Base-by-base conservation (phyloP, 2,329 filamentous ascomycete species). In the Septoria linicola region DNA sequence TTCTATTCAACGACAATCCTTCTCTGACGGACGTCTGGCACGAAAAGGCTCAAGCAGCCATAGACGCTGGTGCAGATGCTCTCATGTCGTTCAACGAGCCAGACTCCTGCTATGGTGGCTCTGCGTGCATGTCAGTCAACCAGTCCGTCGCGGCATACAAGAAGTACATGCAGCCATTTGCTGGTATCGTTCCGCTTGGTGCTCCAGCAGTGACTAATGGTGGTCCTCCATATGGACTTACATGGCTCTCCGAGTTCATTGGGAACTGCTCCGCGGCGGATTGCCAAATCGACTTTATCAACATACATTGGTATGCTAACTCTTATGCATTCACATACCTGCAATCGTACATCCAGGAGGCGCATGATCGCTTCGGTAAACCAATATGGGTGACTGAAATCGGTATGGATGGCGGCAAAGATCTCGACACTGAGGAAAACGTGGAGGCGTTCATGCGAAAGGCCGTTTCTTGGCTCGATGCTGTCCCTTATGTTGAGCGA, bases 31-130 rank as follows among this genome's bases (percentile, higher is more conserved):
- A 21, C 32, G 31, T 51, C n/a, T 66, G 63, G 63, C 32, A 51
- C 8, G 21, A 43, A 11, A 54, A 54, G 25, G 63, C 57, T 14
- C 53, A 60, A 34, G 27, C 53, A 11, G 61, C 63, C 8, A 59
- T 65, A 31, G 40, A 59, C 21, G 34, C 50, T 25, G 60, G 60
- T 42, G 71, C 77, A 56, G 78, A 74, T 57, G 73, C 76, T 57
- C 66, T 87, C 42, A 74, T 87, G 61, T 75, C 76, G 67, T 86
- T 86, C 78, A 88, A 88, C 74, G 84, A 88, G 73, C 82, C 81
- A 20, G 84, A 88, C 67, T 76, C 31, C 14, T 64, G 60, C 41
- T 53, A 77, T 55, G 60, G 59, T 8, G 67, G 67, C 21, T 82
- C 85, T 69, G 72, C 80, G 57, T 79, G 83, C 72, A 63, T 84